Evolutionary conservation across 2,329 filamentous ascomycete genomes (phyloP).

Genomic region (Cercospora beticola): DNA sequence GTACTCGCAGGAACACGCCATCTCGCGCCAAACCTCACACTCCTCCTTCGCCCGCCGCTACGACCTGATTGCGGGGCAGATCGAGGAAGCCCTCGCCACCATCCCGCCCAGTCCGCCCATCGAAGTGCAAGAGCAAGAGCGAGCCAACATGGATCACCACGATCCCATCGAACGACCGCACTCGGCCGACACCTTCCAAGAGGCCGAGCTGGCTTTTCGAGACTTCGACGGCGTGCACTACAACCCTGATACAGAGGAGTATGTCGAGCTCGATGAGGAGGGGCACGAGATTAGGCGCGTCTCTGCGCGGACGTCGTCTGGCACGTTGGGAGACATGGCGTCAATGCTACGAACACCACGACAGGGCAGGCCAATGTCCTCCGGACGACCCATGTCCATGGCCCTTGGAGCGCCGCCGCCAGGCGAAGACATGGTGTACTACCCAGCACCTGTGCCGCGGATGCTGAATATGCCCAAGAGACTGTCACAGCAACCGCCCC

Average conservation of each 20-base stretch:
- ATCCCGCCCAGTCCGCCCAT: slow-evolving; percentile 31
- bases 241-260: slow-evolving; percentile 52
- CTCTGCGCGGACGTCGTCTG: slow-evolving; percentile 35
- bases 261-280: slow-evolving; percentile 35
- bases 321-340: slow-evolving; percentile 30
- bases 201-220: slow-evolving; percentile 66
- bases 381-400: slow-evolving; percentile 34
- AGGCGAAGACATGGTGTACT: slow-evolving; percentile 84
- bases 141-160: slow-evolving; percentile 23
- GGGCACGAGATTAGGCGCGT: slow-evolving; percentile 37
- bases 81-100: slow-evolving; percentile 31
- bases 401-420: slow-evolving; percentile 55
- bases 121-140: slow-evolving; percentile 25
- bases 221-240: slow-evolving; percentile 83
- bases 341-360: slow-evolving; percentile 34
- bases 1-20: slow-evolving; percentile 24
- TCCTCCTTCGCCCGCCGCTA: slow-evolving; percentile 34
- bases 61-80: slow-evolving; percentile 35
- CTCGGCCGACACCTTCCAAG: slow-evolving; percentile 63
- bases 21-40: slow-evolving; percentile 29
- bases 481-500: slow-evolving; percentile 70
- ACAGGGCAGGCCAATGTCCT: slow-evolving; percentile 51
- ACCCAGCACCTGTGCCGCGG: slow-evolving; percentile 88
- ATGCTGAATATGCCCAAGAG: slow-evolving; percentile 91
- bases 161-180: slow-evolving; percentile 45